A percentile compares a stretch with the other conserved stretches of the same genome.
phyloP scores from a whole-genome alignment of 164 flowering plant genomes.

The Nelumbo lutea region DNA sequence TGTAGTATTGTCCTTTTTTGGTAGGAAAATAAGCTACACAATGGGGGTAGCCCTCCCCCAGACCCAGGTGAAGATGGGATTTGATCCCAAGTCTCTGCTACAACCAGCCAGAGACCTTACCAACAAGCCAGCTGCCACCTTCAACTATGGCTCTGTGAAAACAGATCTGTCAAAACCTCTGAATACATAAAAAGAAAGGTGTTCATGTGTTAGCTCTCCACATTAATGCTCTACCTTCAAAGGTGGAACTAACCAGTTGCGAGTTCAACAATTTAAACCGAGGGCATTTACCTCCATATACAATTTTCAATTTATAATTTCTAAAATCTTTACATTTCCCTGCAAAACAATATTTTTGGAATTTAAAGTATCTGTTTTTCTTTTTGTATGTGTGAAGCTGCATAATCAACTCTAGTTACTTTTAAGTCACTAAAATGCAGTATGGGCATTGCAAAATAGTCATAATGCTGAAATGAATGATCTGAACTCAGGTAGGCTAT shows the following conservation, averaged over 20 bases:
- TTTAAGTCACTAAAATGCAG: neutral
- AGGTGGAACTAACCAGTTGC: neutral
- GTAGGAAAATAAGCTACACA: too few species aligned
- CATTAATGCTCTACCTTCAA: neutral
- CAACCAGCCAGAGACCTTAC: too few species aligned
- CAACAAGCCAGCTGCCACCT: too few species aligned
- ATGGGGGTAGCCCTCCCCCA: too few species aligned
- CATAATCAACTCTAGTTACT: neutral
- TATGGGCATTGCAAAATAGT: neutral
- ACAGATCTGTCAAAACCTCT: neutral
- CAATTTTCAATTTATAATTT: neutral
- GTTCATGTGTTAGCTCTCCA: neutral
- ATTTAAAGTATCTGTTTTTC: neutral
- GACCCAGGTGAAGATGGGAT: too few species aligned
- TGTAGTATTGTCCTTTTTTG: too few species aligned
- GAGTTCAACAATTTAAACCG: neutral
- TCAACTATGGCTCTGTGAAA: neutral
- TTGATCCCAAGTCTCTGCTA: too few species aligned
- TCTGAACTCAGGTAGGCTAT: slow-evolving; percentile 77
- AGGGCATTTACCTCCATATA: neutral
- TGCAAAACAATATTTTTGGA: too few species aligned
- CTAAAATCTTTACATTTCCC: neutral
- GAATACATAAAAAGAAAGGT: neutral
- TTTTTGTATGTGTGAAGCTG: neutral
- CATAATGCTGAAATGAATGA: neutral